phyloP scores from a whole-genome alignment of 2,329 filamentous ascomycete genomes.

The Chaetomiaceae sp. region DNA sequence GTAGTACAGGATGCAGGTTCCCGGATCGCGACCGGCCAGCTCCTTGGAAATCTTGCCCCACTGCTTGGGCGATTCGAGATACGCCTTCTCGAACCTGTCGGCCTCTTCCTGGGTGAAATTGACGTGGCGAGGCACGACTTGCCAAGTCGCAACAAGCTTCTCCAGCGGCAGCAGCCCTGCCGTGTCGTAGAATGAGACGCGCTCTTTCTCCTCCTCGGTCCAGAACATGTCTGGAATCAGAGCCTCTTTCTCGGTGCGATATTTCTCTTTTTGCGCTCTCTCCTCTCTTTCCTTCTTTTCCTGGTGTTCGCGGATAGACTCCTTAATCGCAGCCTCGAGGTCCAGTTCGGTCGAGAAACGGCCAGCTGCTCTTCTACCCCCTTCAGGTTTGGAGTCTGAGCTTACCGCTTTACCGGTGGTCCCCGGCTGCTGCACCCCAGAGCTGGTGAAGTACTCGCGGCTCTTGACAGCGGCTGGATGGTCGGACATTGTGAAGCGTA shows the following conservation, averaged over 20 bases:
- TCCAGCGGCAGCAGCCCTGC: constrained; percentile 62
- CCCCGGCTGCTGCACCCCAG: constrained; percentile 35
- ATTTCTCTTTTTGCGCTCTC: constrained; percentile 61
- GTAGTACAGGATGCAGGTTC: constrained; percentile 80
- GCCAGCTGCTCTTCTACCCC: constrained; percentile 44
- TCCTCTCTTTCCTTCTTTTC: constrained; percentile 65
- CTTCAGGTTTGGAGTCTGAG: constrained; percentile 55
- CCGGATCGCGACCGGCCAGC: constrained; percentile 65
- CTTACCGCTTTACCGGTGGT: constrained; percentile 36
- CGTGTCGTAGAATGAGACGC: constrained; percentile 58
- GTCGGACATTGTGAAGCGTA: constrained; percentile 52
- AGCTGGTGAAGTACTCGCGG: constrained; percentile 48
- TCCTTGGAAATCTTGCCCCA: constrained; percentile 73
- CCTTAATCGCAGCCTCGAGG: constrained; percentile 65
- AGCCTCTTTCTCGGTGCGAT: constrained; percentile 73
- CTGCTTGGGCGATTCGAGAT: constrained; percentile 73
- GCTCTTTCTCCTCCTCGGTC: constrained; percentile 54
- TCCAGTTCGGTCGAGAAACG: constrained; percentile 69
- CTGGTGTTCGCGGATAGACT: constrained; percentile 66
- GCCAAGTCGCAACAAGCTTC: constrained; percentile 64
- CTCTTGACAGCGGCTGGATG: constrained; percentile 53
- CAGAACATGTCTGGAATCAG: constrained; percentile 67
- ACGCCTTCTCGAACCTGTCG: constrained; percentile 67
- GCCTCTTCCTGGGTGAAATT: constrained; percentile 72
- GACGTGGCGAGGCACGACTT: constrained; percentile 67